A percentile compares a stretch with the other conserved stretches of the same genome.
Evolutionary conservation across 129 eudicot species (phyloP).

Genomic region (Flaveria brownii): DNA sequence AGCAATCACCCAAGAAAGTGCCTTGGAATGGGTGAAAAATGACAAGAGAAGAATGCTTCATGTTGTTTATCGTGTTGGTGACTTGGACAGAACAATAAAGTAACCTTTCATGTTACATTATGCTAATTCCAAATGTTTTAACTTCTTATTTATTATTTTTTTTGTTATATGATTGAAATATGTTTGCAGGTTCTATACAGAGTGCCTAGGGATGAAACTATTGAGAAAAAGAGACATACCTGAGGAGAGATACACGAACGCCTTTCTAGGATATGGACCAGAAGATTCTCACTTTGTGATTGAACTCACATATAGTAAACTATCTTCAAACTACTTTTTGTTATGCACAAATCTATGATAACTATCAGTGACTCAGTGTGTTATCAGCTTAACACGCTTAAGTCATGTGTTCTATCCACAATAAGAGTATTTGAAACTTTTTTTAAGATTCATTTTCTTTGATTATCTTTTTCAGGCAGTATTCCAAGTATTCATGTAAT

Average conservation of each 20-base stretch:
- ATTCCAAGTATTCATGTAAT: neutral
- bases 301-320: constrained; percentile 94
- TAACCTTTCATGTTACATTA: constrained; percentile 32
- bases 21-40: constrained; percentile 81
- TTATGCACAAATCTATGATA: neutral
- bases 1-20: constrained; percentile 60
- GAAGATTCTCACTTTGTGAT: constrained; percentile 97
- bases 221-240: constrained; percentile 94
- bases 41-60: constrained; percentile 98
- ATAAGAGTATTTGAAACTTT: neutral
- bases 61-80: constrained; percentile 98
- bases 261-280: constrained; percentile 98
- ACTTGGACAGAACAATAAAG: constrained; percentile 97
- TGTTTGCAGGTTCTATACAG: constrained; percentile 81
- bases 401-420: neutral
- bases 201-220: constrained; percentile 94
- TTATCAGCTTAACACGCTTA: neutral
- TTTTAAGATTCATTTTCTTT: neutral
- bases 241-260: constrained; percentile 95
- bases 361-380: neutral
- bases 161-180: constrained; percentile 3
- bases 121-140: neutral
- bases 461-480: too few relatives aligned
- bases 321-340: constrained; percentile 22
- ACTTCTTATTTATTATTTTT: neutral